Conservation (phyloP, 192 early-diverging fungal species). For the Umbelopsis sp. region DNA sequence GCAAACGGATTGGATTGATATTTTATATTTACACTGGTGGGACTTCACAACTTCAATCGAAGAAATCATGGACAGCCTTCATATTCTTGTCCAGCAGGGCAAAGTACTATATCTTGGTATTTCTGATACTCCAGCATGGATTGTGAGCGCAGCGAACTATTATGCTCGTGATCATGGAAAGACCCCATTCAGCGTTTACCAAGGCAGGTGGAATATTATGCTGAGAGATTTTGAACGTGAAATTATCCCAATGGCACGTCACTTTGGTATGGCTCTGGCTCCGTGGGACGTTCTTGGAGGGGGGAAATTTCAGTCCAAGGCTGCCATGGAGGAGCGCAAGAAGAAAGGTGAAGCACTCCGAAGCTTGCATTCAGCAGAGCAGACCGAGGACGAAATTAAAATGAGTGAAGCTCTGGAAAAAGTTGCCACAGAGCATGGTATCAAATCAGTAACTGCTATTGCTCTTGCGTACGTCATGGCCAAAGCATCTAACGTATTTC, state of each 20-base stretch:
- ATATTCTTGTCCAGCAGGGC: constrained; percentile 60
- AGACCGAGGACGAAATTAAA: background rate
- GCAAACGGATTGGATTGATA: constrained; percentile 46
- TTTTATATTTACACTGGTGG: constrained; percentile 49
- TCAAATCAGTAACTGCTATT: constrained; percentile 9
- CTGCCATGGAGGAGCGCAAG: constrained; percentile 8
- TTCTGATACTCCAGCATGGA: constrained; percentile 49
- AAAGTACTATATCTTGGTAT: constrained; percentile 61
- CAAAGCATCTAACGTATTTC: constrained; percentile 5
- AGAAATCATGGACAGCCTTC: constrained; percentile 63
- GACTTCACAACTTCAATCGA: constrained; percentile 54
- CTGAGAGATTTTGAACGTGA: constrained; percentile 37
- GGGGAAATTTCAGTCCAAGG: constrained; percentile 11
- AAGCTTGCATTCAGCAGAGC: background rate
- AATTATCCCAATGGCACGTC: constrained; percentile 34
- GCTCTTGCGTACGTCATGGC: constrained; percentile 14
- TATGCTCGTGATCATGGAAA: constrained; percentile 15
- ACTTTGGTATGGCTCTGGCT: constrained; percentile 32
- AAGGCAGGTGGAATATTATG: constrained; percentile 38
- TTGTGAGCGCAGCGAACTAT: constrained; percentile 33
- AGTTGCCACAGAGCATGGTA: background rate
- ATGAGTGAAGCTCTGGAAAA: constrained; percentile 5
- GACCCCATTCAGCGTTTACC: constrained; percentile 35
- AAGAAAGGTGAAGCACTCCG: background rate
- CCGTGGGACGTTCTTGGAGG: constrained; percentile 29